These are phyloP conservation scores for Aegilops tauschii DNA, from an alignment of 176 grass and related monocot genomes.

Conservation along the genomic window DNA sequence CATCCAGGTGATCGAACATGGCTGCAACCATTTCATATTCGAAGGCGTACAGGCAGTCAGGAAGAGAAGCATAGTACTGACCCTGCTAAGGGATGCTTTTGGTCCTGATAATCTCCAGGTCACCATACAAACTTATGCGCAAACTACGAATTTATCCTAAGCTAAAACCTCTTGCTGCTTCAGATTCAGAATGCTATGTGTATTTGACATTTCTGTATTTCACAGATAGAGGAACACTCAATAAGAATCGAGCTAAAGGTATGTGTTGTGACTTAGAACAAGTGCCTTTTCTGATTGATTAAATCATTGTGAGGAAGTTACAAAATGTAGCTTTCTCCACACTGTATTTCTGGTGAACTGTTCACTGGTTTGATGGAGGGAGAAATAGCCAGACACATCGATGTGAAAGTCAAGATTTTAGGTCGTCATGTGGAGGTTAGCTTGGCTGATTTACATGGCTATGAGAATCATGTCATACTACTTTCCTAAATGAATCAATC, in stretches of 20 bases:
- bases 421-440: constrained; percentile 18
- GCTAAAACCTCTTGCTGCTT: background rate
- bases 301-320: background rate
- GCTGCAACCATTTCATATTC: constrained; percentile 51
- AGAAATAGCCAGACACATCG: constrained; percentile 50
- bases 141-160: too few relatives aligned
- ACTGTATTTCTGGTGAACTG: background rate
- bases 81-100: constrained; percentile 55
- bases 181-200: background rate
- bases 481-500: constrained; percentile 52
- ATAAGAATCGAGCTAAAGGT: constrained; percentile 67
- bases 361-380: constrained; percentile 27
- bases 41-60: constrained; percentile 44
- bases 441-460: too few relatives aligned
- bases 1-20: constrained; percentile 8
- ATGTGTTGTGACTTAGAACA: background rate
- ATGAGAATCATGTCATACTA: constrained; percentile 23
- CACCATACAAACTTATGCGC: background rate
- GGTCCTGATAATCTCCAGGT: constrained; percentile 34
- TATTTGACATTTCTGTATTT: background rate
- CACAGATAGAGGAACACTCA: constrained; percentile 32
- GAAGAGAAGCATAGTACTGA: constrained; percentile 58
- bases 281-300: background rate
- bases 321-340: background rate
- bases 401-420: constrained; percentile 45